phyloP scores from a whole-genome alignment of 2,329 filamentous ascomycete species.

The Pseudopyrenochaeta lycopersici region DNA sequence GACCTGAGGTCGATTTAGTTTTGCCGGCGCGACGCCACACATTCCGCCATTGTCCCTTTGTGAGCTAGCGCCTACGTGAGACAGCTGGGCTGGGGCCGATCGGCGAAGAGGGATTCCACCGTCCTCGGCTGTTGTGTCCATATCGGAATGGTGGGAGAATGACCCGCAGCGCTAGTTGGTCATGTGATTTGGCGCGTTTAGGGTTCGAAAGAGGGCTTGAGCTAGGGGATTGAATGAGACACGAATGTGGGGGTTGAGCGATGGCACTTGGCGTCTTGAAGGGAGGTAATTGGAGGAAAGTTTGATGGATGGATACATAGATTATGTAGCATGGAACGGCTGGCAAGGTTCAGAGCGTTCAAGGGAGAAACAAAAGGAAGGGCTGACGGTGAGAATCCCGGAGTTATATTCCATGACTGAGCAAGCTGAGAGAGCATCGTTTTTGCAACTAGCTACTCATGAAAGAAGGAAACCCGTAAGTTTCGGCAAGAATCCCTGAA shows the following conservation, averaged over 20 bases:
- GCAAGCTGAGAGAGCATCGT: too few relatives aligned
- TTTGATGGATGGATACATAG: too few relatives aligned
- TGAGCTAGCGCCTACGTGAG: not conserved
- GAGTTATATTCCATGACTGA: too few relatives aligned
- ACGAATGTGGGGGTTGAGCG: not conserved
- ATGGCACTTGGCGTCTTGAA: not conserved
- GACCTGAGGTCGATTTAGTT: not conserved
- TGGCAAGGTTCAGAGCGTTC: too few relatives aligned
- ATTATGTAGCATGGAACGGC: too few relatives aligned
- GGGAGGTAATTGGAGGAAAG: not conserved
- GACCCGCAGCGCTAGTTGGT: conserved; percentile 22
- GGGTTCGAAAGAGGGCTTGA: not conserved
- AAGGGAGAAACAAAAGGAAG: too few relatives aligned
- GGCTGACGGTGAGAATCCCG: too few relatives aligned
- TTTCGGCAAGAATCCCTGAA: too few relatives aligned
- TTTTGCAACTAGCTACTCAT: too few relatives aligned
- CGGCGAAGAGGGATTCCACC: not conserved
- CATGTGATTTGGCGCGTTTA: conserved; percentile 21
- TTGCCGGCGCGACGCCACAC: not conserved
- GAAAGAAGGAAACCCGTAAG: too few relatives aligned
- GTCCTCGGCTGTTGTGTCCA: not conserved
- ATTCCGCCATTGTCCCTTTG: not conserved
- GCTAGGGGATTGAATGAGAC: conserved; percentile 7
- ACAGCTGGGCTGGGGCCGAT: not conserved
- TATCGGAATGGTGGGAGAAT: conserved; percentile 5